Evolutionary conservation across 192 early-diverging fungal genomes (phyloP), one percentile per base, ranked within the genome.

Genomic region (Spizellomyces punctatus): DNA sequence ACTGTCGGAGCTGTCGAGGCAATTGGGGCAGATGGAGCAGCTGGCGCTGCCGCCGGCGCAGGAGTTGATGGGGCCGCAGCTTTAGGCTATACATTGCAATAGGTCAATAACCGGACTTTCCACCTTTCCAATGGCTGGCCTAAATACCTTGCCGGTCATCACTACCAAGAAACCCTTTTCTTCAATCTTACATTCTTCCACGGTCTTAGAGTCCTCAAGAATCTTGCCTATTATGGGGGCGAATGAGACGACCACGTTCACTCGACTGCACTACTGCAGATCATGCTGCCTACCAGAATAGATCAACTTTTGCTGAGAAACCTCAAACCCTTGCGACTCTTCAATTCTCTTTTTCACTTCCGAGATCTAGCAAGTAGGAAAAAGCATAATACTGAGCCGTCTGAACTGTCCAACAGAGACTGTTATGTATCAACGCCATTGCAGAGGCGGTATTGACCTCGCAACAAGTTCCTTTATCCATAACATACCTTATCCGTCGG

Each of bases 141-240:
- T 54, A 54, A 22, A 3, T 84, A 92, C 91, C 89, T 97, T 97
- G 72, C 89, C 86, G 9, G 92, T 89, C 96, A 98, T 98, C 8
- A 95, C 85, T 49, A 98, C 96, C 75, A 98, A 80, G 78, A 98
- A 98, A 66, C 95, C 93, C 78, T 91, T 95, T 73, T 98, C 96
- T 19, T 70, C 83, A 64, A 97, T 91, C 42, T 91, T 89, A 70
- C 88, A 88, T 42, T 89, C 85, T 17, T 79, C 86, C 8, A 98
- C 79, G 2, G 90, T 86, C 66, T 90, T 85, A 49, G 83, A 86
- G 78, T 98, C 91, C 10, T 70, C 80, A 17, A 98, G 86, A 72
- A 97, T 94, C 79, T 97, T 96, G 71, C 95, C 92, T 93, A 69
- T 67, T 12, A 36, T 36, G 27, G 3, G 27, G 3, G 27, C 27